Base-by-base conservation (phyloP, 495 filamentous ascomycete species). In the Amphirosellinia nigrospora region DNA sequence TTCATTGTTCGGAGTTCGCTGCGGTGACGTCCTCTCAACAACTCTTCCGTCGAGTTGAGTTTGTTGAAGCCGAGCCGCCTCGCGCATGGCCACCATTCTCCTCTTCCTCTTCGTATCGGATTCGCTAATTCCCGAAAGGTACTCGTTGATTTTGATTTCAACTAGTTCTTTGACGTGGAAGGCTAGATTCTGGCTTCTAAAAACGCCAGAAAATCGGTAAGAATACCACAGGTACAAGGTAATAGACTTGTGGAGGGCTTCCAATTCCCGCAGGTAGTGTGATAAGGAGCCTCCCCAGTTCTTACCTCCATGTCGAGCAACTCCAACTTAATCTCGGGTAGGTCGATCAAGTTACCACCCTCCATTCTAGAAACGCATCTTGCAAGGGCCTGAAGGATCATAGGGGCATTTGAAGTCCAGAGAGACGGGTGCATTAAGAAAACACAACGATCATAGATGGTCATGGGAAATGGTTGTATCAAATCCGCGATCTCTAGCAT, bases 181-280 rank as follows among this genome's bases (percentile, higher is more conserved):
- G 1, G 93, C 93, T 28, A 97, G 86, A 34, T 84, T 84, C 70
- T 94, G 88, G 70, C 91, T 92, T 13, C 85, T 86, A 77, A 98
- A 97, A 13, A 97, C 86, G 61, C 94, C 93, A 13, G 90, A 85
- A 75, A 87, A 90, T 15, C 88, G 88, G 76, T 89, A 90, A 58
- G 85, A 88, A 77, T 98, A 84, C 96, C 96, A 99, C 9, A 94
- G 83, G 73, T 97, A 99, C 23, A 95, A 79, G 23, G 95, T 91
- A 39, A 98, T 79, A 19, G 87, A 82, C 75, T 92, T 93, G 80
- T 99, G 96, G 28, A 98, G 81, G 21, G 72, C 74, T 79, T 98
- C 96, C 53, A 97, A 79, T 9, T 83, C 77, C 34, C 79, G 74
- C 71, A 98, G 77, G 64, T 92, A 91, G 0, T 82, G 75, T 80